Evolutionary conservation across 805 yeast genomes (phyloP), one percentile per base, ranked within the genome.

Genomic region (Saccharomycopsis capsularis): DNA sequence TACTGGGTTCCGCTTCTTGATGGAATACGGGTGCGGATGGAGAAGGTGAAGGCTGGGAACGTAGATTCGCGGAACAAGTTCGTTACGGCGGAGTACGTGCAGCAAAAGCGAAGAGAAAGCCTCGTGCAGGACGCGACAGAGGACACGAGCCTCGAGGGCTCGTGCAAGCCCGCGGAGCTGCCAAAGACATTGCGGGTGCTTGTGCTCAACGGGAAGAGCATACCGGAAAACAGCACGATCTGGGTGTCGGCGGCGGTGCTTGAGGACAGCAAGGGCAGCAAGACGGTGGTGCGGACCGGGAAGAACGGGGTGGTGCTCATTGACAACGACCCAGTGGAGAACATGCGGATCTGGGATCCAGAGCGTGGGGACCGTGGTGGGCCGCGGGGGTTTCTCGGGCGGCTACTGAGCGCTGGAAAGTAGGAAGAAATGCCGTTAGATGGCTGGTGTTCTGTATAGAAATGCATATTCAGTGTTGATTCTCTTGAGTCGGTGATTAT

Each of bases 21-120:
- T 7, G 72, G 80, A 2, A 54, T 75, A 3, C 63, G 79, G 39
- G 37, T 79, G 15, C 59, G 62, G 3, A 48, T 81, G 32, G 88
- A 82, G 60, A 62, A 65, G 21, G 51, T 79, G 19, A 51, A 48
- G 5, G 57, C 63, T 1, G 75, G 74, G 0, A 48, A 59, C 1
- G 51, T 76, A 15, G 82, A 79, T 53, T 43, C 62, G 0, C 50
- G 50, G 21, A 76, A 76, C 42, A 52, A 56, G 1, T 42, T 56
- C 6, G 60, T 75, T 6, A 61, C 66, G 1, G 46, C 53, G 6
- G 62, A 63, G 5, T 22, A 35, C 6, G 19, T 50, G n/a, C 21
- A 18, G 5, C 22, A 25, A 18, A 25, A 30, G 3, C 23, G 36
- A n/a, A 19, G 38, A 3, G 16, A 9, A 11, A 19, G 25, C 16